Base-by-base conservation (phyloP, 2,329 filamentous ascomycete genomes). In the Ascochyta pisi region DNA sequence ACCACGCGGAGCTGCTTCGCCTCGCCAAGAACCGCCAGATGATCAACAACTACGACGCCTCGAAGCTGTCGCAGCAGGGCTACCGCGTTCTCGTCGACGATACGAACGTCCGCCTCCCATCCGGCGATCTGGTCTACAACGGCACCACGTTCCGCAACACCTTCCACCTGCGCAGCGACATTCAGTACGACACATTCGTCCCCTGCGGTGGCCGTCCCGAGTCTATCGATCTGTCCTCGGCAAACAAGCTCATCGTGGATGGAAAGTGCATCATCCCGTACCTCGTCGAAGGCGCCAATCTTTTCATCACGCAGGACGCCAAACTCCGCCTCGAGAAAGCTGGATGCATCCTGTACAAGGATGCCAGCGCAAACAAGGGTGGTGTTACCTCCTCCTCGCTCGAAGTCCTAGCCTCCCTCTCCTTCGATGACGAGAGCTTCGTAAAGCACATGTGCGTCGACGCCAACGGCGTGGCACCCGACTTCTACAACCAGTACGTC, bases 251-350 rank as follows among this genome's bases (percentile, higher is more conserved):
- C 60, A 98, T 99, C 77, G 87, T 89, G 73, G 87, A 96, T 60
- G 92, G 93, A 79, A 97, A 96, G 81, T 84, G 85, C 22, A 86
- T 84, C 10, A 89, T 99, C 58, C 93, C 94, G 0, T 99, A 96
- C 79, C 95, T 99, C 50, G 94, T 99, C 40, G 95, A 99, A 79
- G 95, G 95, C 49, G 95, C 95, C 77, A 99, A 98, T 76, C 83
- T 99, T 50, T 99, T 99, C 85, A 96, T 99, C 79, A 97, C 95
- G 0, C 95, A 99, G 78, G 95, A 99, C 70, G 94, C 94, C 68
- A 98, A 98, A 82, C 84, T 98, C 51, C 90, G 92, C 23, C 86
- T 99, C 13, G 95, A 99, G 80, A 89, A 92, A 67, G 93, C 94
- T n/a, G 95, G 95, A 57, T 96, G 92, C 73, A 87, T 98, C 68